These are phyloP conservation scores for Boletus sp. DNA, from an alignment of 768 basidiomycete species.

Conservation along the genomic window DNA sequence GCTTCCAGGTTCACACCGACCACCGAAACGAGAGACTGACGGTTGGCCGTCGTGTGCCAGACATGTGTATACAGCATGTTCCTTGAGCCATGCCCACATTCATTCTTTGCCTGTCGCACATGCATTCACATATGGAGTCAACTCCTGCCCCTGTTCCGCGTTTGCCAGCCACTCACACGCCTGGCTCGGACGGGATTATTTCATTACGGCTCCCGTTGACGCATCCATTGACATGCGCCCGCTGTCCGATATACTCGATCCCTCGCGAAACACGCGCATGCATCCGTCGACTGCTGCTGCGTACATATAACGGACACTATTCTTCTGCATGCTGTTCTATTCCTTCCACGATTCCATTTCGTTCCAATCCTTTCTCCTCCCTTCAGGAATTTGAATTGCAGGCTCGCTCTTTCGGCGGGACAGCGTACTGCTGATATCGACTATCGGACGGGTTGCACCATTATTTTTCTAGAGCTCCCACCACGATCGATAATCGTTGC, in stretches of 20 bases:
- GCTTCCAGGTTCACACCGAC: background rate
- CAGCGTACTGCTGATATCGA: background rate
- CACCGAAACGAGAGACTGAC: background rate
- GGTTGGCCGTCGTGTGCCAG: background rate
- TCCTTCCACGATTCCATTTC: slow-evolving; percentile 9
- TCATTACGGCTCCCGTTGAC: slow-evolving; percentile 6
- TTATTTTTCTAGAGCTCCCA: background rate
- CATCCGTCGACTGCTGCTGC: slow-evolving; percentile 6
- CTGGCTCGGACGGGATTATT: slow-evolving; percentile 2
- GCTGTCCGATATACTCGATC: slow-evolving; percentile 7
- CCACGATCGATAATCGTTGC: slow-evolving; percentile 6
- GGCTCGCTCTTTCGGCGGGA: background rate
- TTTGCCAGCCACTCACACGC: slow-evolving; percentile 15
- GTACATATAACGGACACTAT: slow-evolving; percentile 22
- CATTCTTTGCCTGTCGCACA: slow-evolving; percentile 17
- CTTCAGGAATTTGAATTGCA: background rate
- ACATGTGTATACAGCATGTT: slow-evolving; percentile 16
- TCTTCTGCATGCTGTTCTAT: slow-evolving; percentile 8
- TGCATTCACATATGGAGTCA: slow-evolving; percentile 5
- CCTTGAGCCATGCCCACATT: slow-evolving; percentile 3
- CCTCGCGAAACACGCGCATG: slow-evolving; percentile 16
- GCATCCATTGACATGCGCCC: slow-evolving; percentile 9
- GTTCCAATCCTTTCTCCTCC: background rate
- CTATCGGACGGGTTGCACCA: background rate
- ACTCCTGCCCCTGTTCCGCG: slow-evolving; percentile 17